These are phyloP conservation scores for Boletus tomentosulus DNA, from an alignment of 768 basidiomycete species.

Conservation along the genomic window DNA sequence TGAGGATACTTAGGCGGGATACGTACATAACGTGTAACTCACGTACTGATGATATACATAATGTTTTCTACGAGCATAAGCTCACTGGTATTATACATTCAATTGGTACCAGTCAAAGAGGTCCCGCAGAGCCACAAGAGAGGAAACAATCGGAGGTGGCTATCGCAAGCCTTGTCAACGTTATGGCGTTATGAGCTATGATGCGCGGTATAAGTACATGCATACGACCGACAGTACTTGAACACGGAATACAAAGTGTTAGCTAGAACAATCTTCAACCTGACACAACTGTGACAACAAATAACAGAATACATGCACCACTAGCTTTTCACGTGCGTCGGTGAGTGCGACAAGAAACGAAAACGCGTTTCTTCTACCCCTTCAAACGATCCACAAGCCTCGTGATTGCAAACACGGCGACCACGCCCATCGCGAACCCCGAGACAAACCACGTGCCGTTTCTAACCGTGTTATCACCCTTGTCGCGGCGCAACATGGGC, in stretches of 20 bases:
- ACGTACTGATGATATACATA: constrained; percentile 18
- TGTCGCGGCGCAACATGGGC: constrained; percentile 9
- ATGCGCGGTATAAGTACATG: background rate
- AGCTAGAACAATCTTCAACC: background rate
- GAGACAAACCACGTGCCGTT: constrained; percentile 11
- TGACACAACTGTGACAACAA: background rate
- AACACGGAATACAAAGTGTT: background rate
- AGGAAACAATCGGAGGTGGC: background rate
- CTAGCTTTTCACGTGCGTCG: background rate
- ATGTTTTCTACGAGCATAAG: constrained; percentile 10
- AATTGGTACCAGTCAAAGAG: too few species aligned
- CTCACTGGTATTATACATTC: background rate
- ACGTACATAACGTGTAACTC: constrained; percentile 22
- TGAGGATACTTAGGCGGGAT: constrained; percentile 11
- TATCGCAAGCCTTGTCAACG: background rate
- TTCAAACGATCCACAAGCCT: background rate
- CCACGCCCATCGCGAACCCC: constrained; percentile 19
- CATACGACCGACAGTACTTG: background rate
- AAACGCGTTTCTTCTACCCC: background rate
- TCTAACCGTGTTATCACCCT: background rate
- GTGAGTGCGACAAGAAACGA: background rate
- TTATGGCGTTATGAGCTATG: too few species aligned
- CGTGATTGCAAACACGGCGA: constrained; percentile 6
- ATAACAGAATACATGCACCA: background rate
- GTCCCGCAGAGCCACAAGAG: too few species aligned